These are phyloP conservation scores for Apiospora hydei DNA, from an alignment of 2,329 filamentous ascomycete species.

Conservation along the genomic window DNA sequence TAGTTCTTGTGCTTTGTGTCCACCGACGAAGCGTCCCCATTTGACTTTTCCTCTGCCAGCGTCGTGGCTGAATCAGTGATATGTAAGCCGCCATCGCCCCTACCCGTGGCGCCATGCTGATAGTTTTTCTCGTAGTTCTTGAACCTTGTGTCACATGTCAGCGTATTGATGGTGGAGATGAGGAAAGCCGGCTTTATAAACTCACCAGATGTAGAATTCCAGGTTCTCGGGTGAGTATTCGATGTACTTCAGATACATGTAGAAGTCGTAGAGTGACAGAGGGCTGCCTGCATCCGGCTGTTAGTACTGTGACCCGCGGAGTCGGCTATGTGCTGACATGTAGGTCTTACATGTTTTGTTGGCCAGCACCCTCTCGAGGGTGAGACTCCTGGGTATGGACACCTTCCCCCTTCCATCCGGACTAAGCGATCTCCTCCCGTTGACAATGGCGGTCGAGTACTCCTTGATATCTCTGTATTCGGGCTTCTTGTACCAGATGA, in stretches of 20 bases:
- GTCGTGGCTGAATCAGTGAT: constrained; percentile 1
- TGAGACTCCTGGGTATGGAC: constrained; percentile 48
- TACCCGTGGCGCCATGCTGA: not conserved
- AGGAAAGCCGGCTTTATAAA: not conserved
- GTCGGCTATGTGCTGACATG: not conserved
- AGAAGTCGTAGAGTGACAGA: constrained; percentile 58
- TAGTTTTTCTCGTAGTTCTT: constrained; percentile 48
- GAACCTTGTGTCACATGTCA: constrained; percentile 44
- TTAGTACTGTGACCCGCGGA: constrained; percentile 21
- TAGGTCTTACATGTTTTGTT: constrained; percentile 52
- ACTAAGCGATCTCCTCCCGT: constrained; percentile 45
- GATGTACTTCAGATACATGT: constrained; percentile 59
- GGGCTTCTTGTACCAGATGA: constrained; percentile 57
- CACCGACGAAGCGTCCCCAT: constrained; percentile 24
- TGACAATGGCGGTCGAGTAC: constrained; percentile 47
- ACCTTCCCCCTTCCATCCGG: constrained; percentile 46
- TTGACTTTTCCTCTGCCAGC: not conserved
- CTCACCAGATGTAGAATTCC: constrained; percentile 58
- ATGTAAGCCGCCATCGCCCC: constrained; percentile 2
- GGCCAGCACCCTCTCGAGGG: constrained; percentile 53
- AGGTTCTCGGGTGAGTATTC: constrained; percentile 57
- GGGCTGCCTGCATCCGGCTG: constrained; percentile 46
- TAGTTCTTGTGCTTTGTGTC: constrained; percentile 31
- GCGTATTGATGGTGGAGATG: not conserved
- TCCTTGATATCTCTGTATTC: constrained; percentile 56